These are phyloP conservation scores for Fusarium sp. DNA, from an alignment of 2,329 filamentous ascomycete genomes.

Conservation along the genomic window DNA sequence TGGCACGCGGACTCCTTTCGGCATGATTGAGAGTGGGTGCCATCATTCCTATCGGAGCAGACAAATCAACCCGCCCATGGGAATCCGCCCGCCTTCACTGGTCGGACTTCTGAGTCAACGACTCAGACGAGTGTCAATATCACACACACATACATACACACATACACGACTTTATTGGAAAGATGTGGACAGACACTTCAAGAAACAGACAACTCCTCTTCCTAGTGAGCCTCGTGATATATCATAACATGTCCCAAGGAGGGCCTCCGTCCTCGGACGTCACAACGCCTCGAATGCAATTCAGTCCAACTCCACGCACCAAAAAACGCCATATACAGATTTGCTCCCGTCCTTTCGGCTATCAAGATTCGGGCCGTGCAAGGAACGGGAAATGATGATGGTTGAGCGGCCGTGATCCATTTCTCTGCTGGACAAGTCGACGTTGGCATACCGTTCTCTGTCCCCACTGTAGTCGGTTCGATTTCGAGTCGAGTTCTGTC, in stretches of 20 bases:
- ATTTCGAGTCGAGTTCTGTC: background rate
- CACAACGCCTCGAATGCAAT: slow-evolving; percentile 50
- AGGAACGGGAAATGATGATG: slow-evolving; percentile 18
- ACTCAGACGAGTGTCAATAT: background rate
- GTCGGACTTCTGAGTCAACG: background rate
- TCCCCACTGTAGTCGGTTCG: slow-evolving; percentile 11
- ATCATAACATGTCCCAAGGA: slow-evolving; percentile 39
- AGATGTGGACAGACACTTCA: slow-evolving; percentile 4
- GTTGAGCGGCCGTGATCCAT: slow-evolving; percentile 27
- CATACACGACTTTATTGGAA: background rate
- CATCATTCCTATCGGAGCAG: slow-evolving; percentile 22
- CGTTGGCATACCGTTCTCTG: slow-evolving; percentile 39
- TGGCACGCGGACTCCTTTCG: slow-evolving; percentile 2
- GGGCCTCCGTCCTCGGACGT: slow-evolving; percentile 35
- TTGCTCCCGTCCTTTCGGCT: slow-evolving; percentile 11
- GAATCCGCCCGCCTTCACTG: background rate
- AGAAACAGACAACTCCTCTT: slow-evolving; percentile 43
- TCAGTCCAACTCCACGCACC: slow-evolving; percentile 49
- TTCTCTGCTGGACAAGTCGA: slow-evolving; percentile 33
- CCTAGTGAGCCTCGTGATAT: slow-evolving; percentile 43
- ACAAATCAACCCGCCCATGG: background rate
- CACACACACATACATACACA: background rate
- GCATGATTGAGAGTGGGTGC: slow-evolving; percentile 8
- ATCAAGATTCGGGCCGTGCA: slow-evolving; percentile 1
- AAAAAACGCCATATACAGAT: slow-evolving; percentile 47